phyloP scores from a whole-genome alignment of 176 grass and related monocot genomes.

The Guadua angustifolia region DNA sequence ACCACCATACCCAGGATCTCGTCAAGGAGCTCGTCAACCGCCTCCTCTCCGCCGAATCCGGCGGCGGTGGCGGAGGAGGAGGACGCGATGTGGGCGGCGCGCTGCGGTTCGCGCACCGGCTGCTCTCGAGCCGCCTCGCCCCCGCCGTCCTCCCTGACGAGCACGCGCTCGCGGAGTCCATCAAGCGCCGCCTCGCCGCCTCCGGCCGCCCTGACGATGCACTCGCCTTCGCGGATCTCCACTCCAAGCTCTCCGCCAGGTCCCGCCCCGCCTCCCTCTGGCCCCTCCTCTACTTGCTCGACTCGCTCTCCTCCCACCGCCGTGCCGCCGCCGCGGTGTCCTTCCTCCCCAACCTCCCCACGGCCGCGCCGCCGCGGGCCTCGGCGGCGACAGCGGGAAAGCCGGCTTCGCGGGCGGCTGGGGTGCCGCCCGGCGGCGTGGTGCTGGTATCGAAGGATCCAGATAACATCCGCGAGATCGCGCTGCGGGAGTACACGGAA shows the following conservation, averaged over 20 bases:
- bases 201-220: slow-evolving; percentile 75
- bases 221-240: slow-evolving; percentile 83
- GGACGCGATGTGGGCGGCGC: slow-evolving; percentile 45
- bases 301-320: slow-evolving; percentile 75
- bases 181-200: slow-evolving; percentile 79
- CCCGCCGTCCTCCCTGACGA: slow-evolving; percentile 72
- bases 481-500: slow-evolving; percentile 84
- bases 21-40: slow-evolving; percentile 78
- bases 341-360: slow-evolving; percentile 45
- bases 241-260: slow-evolving; percentile 82
- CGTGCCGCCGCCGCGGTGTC: slow-evolving; percentile 39
- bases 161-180: slow-evolving; percentile 82
- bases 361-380: slow-evolving; percentile 28
- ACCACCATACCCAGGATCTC: slow-evolving; percentile 85
- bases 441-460: slow-evolving; percentile 84
- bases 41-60: slow-evolving; percentile 54
- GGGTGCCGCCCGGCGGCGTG: slow-evolving; percentile 61
- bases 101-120: slow-evolving; percentile 72
- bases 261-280: slow-evolving; percentile 68
- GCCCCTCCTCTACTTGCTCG: slow-evolving; percentile 92
- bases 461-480: slow-evolving; percentile 85
- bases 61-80: neutral
- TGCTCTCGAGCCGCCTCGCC: slow-evolving; percentile 85
- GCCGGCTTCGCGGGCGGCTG: slow-evolving; percentile 37
- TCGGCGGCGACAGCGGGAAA: neutral